Conservation (phyloP, 148 eudicot genomes). For the Euryodendron excelsum region DNA sequence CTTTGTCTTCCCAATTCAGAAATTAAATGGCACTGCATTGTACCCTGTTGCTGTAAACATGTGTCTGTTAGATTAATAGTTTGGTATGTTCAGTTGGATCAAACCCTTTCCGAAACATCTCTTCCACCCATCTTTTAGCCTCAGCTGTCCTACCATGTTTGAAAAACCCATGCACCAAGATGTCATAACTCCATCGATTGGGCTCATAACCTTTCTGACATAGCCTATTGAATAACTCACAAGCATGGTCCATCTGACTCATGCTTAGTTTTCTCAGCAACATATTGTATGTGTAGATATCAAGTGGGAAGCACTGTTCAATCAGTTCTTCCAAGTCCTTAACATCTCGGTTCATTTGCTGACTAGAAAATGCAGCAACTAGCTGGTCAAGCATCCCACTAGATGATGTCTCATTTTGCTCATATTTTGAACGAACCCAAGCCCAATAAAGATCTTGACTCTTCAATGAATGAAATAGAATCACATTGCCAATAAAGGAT, state of each 20-base stretch:
- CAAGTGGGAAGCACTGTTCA: constrained; percentile 51
- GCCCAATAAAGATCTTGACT: constrained; percentile 41
- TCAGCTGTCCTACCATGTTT: constrained; percentile 53
- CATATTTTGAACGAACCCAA: constrained; percentile 50
- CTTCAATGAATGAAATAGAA: constrained; percentile 49
- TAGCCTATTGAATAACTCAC: constrained; percentile 40
- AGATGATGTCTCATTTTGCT: constrained; percentile 32
- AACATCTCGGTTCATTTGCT: constrained; percentile 17
- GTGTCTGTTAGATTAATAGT: constrained; percentile 8
- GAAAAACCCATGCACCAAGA: constrained; percentile 45
- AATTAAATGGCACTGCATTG: no score
- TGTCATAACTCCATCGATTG: constrained; percentile 68
- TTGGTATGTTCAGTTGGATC: constrained; percentile 28
- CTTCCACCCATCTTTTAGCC: constrained; percentile 49
- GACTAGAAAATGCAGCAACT: constrained; percentile 51
- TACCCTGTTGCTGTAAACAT: constrained; percentile 9
- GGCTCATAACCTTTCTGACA: constrained; percentile 61
- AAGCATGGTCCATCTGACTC: constrained; percentile 47
- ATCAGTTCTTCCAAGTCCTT: constrained; percentile 54
- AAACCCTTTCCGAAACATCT: constrained; percentile 60
- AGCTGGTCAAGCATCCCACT: constrained; percentile 45
- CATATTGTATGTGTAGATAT: constrained; percentile 62
- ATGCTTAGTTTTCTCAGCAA: constrained; percentile 53
- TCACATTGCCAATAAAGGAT: constrained; percentile 63
- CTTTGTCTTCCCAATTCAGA: no score